Evolutionary conservation across 345 rosid genomes (phyloP), one percentile per base, ranked within the genome.

Genomic region (Eutrema japonicum): DNA sequence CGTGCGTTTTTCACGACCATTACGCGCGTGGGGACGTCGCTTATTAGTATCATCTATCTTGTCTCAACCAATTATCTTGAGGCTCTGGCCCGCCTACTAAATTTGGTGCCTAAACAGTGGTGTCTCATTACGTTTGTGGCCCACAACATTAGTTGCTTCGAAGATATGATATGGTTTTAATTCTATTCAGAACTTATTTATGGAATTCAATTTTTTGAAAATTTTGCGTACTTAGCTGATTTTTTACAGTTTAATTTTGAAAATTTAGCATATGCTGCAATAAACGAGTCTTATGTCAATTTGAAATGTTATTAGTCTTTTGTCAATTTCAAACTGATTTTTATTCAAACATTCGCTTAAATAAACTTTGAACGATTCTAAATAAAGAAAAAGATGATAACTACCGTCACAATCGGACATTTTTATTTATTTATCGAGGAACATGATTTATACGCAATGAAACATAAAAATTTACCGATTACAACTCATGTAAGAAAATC

Each of bases 381-480:
- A 7, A 3, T 13, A 47, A 35, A 35, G 38, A 6, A 47, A 46
- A 46, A 46, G 49, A n/a, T 46, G 11, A 41, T 59, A 16, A 40
- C 35, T 11, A 22, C 26, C 49, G 50, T 60, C 66, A 60, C 66
- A 62, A 13, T 30, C 41, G 29, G 14, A 45, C 18, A 4, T 2
- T 58, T 61, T 11, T 2, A 16, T 47, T 16, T 35, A 30, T 30
- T 43, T 64, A 9, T 46, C 2, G 8, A 5, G 27, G 22, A 46
- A 32, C 26, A 43, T 13, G 8, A 29, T 3, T 42, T 13, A 42
- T 6, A n/a, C 30, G 14, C 2, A 32, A 41, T n/a, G 36, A 55
- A 36, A 68, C 53, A 55, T 42, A 53, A 60, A 26, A 68, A 10
- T 55, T n/a, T 14, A 68, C 32, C 52, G 40, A 47, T 36, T 22